A percentile compares a stretch with the other conserved stretches of the same genome.
Evolutionary conservation across 1,284 basidiomycete genomes (phyloP).

Genomic region (Somion occarium): DNA sequence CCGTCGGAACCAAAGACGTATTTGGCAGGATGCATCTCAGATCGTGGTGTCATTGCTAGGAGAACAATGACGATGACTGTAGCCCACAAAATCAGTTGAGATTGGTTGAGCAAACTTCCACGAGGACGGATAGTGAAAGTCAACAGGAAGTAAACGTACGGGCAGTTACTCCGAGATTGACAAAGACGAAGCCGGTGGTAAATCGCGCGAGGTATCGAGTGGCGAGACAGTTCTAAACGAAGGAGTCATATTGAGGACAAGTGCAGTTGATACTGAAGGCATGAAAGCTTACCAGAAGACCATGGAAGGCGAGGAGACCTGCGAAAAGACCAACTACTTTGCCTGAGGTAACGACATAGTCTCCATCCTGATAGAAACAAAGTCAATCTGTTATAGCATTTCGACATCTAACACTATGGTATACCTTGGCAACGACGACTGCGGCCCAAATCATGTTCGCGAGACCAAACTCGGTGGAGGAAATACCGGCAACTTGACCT

Average conservation of each 20-base stretch:
- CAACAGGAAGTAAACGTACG: slow-evolving; percentile 31
- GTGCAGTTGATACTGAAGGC: background rate
- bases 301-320: slow-evolving; percentile 71
- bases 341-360: slow-evolving; percentile 48
- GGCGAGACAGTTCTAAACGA: slow-evolving; percentile 67
- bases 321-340: slow-evolving; percentile 75
- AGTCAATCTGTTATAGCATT: background rate
- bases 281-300: slow-evolving; percentile 47
- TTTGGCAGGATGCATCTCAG: slow-evolving; percentile 74
- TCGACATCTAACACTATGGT: slow-evolving; percentile 3
- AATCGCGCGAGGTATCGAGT: slow-evolving; percentile 78
- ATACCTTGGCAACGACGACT: slow-evolving; percentile 47
- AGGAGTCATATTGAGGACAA: slow-evolving; percentile 1
- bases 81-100: background rate
- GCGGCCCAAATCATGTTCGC: slow-evolving; percentile 88
- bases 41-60: slow-evolving; percentile 70
- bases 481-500: slow-evolving; percentile 76
- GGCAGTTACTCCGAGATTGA: slow-evolving; percentile 77
- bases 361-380: slow-evolving; percentile 33
- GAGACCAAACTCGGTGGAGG: slow-evolving; percentile 87
- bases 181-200: slow-evolving; percentile 81
- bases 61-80: slow-evolving; percentile 82
- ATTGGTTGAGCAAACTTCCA: background rate
- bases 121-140: background rate
- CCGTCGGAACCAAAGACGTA: slow-evolving; percentile 79